These are phyloP conservation scores for Kurtzmaniella quercitrusa DNA, from an alignment of 1,139 yeast genomes.

Conservation along the genomic window DNA sequence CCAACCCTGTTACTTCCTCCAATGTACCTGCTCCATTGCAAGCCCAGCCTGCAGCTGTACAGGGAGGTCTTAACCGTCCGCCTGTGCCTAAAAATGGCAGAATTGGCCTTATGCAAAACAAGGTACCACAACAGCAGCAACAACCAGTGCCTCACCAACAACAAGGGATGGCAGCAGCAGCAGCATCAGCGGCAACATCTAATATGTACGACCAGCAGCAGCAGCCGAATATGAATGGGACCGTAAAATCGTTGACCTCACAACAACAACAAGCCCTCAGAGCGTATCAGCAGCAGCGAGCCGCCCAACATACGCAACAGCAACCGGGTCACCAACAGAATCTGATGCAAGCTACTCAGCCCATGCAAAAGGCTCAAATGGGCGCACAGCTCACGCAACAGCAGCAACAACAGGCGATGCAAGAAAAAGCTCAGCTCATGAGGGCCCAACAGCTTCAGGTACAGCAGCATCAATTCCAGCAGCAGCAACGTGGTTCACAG, in stretches of 20 bases:
- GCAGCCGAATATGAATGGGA: neutral
- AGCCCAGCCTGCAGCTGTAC: neutral
- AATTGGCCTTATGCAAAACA: neutral
- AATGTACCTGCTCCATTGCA: neutral
- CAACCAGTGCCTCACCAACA: conserved; percentile 8
- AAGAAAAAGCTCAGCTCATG: conserved; percentile 7
- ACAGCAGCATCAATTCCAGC: conserved; percentile 9
- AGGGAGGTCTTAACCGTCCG: neutral
- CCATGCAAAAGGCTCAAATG: neutral
- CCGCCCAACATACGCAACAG: conserved; percentile 7
- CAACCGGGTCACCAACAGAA: neutral
- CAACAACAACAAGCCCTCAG: conserved; percentile 7
- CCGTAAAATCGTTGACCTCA: neutral
- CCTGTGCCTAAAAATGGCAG: neutral
- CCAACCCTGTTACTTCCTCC: neutral
- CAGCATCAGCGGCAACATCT: conserved; percentile 3
- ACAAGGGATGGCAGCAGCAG: conserved; percentile 8
- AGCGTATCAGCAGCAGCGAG: conserved; percentile 6
- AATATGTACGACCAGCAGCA: conserved; percentile 1
- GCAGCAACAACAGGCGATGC: conserved; percentile 8
- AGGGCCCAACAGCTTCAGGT: conserved; percentile 8
- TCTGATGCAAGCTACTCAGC: conserved; percentile 14
- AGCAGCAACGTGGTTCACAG: conserved; percentile 10
- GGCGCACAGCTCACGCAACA: neutral
- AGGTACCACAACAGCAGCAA: conserved; percentile 4